Evolutionary conservation across 768 basidiomycete species (phyloP).

Genomic region (Mycena haematopus): DNA sequence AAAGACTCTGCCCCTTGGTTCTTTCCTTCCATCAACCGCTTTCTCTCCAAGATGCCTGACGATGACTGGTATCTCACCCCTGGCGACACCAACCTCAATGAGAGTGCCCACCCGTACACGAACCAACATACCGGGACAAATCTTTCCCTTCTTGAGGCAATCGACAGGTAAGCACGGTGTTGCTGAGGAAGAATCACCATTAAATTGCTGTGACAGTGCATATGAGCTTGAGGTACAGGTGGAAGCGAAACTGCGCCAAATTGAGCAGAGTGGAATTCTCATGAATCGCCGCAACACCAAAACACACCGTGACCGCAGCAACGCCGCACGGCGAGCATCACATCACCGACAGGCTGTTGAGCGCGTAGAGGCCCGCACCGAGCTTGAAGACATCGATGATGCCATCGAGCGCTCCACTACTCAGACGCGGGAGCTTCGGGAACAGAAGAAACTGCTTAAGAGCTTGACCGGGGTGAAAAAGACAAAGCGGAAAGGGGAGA

Average conservation of each 20-base stretch:
- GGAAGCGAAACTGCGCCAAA: background rate
- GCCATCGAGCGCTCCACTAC: background rate
- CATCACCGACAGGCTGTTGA: background rate
- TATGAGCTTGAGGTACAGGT: slow-evolving; percentile 10
- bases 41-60: slow-evolving; percentile 22
- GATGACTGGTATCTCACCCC: slow-evolving; percentile 30
- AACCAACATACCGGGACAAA: slow-evolving; percentile 29
- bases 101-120: too few relatives aligned
- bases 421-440: background rate
- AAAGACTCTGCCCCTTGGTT: slow-evolving; percentile 29
- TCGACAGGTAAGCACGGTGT: slow-evolving; percentile 18
- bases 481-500: slow-evolving; percentile 15
- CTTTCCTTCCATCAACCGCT: slow-evolving; percentile 28
- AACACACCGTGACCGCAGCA: slow-evolving; percentile 6
- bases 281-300: background rate
- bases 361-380: background rate
- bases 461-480: slow-evolving; percentile 8
- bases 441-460: slow-evolving; percentile 6
- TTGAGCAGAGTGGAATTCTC: background rate
- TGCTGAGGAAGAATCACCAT: background rate
- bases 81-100: slow-evolving; percentile 30
- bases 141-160: slow-evolving; percentile 28
- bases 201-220: background rate
- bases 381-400: slow-evolving; percentile 13
- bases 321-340: background rate